Evolutionary conservation across 208 protist species (phyloP).

Genomic region (Naegleria gruberi): DNA sequence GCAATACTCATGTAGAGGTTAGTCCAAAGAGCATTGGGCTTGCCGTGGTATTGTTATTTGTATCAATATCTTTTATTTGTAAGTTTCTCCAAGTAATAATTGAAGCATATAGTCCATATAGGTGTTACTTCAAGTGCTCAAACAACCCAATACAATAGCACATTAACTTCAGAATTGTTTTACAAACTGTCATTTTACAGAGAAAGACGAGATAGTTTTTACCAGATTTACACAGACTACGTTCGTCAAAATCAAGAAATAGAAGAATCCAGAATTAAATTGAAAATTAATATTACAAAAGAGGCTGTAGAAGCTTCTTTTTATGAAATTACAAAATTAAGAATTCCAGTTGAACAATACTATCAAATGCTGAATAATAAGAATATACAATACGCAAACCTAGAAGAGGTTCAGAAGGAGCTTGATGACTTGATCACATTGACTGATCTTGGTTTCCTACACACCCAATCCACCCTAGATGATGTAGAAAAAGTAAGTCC

Average conservation of each 20-base stretch:
- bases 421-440: neutral
- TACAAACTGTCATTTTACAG: neutral
- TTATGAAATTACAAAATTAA: neutral
- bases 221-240: neutral
- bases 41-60: too few species aligned
- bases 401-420: neutral
- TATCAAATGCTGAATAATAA: neutral
- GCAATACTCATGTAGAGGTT: too few species aligned
- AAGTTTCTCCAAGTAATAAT: too few species aligned
- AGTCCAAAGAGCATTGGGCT: too few species aligned
- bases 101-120: too few species aligned
- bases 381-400: neutral
- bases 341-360: neutral
- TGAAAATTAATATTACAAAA: neutral
- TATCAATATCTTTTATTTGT: too few species aligned
- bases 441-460: neutral
- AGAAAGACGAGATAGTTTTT: neutral
- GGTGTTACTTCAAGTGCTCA: too few species aligned
- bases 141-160: too few species aligned
- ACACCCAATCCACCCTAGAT: neutral
- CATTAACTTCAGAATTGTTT: too few species aligned
- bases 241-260: neutral
- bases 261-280: neutral
- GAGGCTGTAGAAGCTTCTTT: neutral
- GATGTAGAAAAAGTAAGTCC: too few species aligned